Conservation (phyloP, 305 asterid genomes). For the Solanum hybrid region DNA sequence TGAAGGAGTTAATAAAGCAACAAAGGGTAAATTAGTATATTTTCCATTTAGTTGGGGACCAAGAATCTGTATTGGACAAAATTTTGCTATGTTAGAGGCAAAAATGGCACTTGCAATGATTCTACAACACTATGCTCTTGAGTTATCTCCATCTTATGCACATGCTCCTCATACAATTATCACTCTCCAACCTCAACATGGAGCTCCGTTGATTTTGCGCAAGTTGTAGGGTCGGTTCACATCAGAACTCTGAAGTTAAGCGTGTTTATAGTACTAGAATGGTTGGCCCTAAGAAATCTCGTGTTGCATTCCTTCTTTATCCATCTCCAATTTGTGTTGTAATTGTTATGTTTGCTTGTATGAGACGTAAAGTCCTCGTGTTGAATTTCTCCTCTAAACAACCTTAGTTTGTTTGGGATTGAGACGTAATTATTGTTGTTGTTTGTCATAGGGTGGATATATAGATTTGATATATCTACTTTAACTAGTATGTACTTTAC, state of each 20-base stretch:
- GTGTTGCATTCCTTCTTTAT: not conserved
- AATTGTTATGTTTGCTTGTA: not conserved
- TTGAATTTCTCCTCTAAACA: not conserved
- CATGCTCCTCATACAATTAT: slow-evolving; percentile 8
- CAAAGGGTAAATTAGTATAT: slow-evolving; percentile 8
- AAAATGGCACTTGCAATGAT: slow-evolving; percentile 7
- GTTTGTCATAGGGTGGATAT: not conserved
- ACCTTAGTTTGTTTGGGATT: not conserved
- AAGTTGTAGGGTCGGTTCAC: not conserved
- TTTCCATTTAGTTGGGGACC: slow-evolving; percentile 51
- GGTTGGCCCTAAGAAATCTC: not conserved
- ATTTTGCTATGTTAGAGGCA: slow-evolving; percentile 5
- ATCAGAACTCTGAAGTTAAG: slow-evolving; percentile 16
- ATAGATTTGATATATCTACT: not conserved
- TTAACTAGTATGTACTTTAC: not conserved
- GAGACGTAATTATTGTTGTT: not conserved
- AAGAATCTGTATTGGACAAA: slow-evolving; percentile 14
- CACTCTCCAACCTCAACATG: slow-evolving; percentile 21
- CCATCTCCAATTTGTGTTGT: not conserved
- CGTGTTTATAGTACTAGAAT: not conserved
- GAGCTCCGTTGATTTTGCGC: slow-evolving; percentile 13
- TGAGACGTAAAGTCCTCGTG: not conserved
- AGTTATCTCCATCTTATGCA: slow-evolving; percentile 7
- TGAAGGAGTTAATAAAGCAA: slow-evolving; percentile 15
- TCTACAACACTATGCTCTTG: not conserved